phyloP scores from a whole-genome alignment of 2,329 filamentous ascomycete genomes.

The Epichloe sp. region DNA sequence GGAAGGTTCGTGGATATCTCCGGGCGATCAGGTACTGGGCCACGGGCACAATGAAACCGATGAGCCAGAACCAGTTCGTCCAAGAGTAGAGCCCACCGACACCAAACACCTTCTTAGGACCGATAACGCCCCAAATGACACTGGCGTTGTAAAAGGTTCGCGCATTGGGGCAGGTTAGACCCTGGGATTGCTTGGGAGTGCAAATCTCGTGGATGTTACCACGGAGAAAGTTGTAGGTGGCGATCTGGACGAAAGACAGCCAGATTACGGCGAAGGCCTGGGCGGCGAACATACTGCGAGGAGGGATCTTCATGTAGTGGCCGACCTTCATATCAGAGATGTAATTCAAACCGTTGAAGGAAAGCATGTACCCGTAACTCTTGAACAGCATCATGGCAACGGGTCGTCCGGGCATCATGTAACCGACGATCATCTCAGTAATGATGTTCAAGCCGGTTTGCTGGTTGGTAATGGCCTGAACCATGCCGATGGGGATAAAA shows the following conservation, averaged over 20 bases:
- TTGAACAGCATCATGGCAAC: constrained; percentile 40
- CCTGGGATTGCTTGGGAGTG: constrained; percentile 29
- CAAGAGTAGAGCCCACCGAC: constrained; percentile 30
- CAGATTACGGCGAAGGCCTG: constrained; percentile 29
- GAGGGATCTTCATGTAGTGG: constrained; percentile 41
- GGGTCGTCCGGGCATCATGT: constrained; percentile 33
- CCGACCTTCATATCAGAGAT: constrained; percentile 38
- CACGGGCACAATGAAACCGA: constrained; percentile 34
- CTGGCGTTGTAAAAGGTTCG: constrained; percentile 48
- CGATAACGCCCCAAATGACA: constrained; percentile 49
- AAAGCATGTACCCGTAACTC: constrained; percentile 32
- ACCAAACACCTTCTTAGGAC: constrained; percentile 21
- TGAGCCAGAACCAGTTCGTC: constrained; percentile 42
- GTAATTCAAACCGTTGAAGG: constrained; percentile 33
- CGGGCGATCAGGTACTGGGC: constrained; percentile 35
- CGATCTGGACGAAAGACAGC: constrained; percentile 25
- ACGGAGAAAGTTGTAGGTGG: constrained; percentile 26
- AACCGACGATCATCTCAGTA: constrained; percentile 35
- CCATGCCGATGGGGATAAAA: constrained; percentile 30
- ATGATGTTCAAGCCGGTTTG: constrained; percentile 35
- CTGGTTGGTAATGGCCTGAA: constrained; percentile 35
- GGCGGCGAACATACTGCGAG: constrained; percentile 33
- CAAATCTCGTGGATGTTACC: constrained; percentile 42
- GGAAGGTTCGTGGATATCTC: constrained; percentile 29
- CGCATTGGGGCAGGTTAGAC: constrained; percentile 43